Evolutionary conservation across 352 stramenopile species (phyloP), one percentile per base, ranked within the genome.

Genomic region (Pythium coloratum): DNA sequence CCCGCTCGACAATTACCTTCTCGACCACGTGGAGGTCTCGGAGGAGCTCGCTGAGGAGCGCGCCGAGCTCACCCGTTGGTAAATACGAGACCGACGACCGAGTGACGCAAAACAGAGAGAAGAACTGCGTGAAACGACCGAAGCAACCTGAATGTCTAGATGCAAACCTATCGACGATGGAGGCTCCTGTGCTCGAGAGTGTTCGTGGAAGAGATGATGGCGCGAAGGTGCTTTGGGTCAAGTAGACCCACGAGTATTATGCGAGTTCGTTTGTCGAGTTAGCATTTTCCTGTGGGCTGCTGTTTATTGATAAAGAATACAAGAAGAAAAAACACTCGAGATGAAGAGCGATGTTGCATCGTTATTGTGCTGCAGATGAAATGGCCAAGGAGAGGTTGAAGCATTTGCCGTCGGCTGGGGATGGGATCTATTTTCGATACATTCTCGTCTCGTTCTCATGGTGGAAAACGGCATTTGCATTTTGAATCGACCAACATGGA

Each of bases 61-160:
- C 47, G 84, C 72, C 26, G 80, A 90, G 60, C 82, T 96, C 59
- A 94, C 88, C 59, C 82, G 86, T 40, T 95, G 87, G 85, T 95
- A 92, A 88, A 70, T 56, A 60, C 40, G 18, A 32, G 8, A 9
- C 50, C n/a, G 5, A 9, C 6, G 5, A 38, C 24, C 6, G 50
- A 36, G n/a, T 13, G 14, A 47, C 53, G 30, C 18, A 18, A 53
- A 16, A 18, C 20, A 30, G n/a, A 30, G 46, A 53, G 38, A 44
- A 44, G 20, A 30, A 32, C 14, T 53, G 20, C 46, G 46, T 32
- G 46, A 53, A 53, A 33, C 33, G 32, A 33, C 32, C 20, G 33
- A 6, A 7, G n/a, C 20, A 28, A 8, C 8, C 44, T 40, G 18
- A 28, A 16, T 16, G 44, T 50, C 6, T 24, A 3, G 18, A 24